These are phyloP conservation scores for Coemansia sp. DNA, from an alignment of 192 early-diverging fungal genomes.

Conservation along the genomic window DNA sequence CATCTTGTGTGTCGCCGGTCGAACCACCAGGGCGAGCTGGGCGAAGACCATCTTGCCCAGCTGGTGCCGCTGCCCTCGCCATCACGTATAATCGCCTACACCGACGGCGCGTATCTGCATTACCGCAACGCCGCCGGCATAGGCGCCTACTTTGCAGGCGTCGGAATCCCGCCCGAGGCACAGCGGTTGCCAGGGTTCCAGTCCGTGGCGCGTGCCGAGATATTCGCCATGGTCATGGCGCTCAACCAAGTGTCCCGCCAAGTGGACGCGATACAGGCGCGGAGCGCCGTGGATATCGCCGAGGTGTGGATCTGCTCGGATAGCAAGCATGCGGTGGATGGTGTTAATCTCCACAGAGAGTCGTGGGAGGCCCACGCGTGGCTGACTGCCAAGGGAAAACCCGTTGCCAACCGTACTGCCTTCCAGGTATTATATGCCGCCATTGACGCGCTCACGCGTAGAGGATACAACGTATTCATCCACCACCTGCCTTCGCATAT, in stretches of 20 bases:
- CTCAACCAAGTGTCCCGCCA: conserved; percentile 10
- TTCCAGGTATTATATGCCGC: conserved; percentile 21
- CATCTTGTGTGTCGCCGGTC: conserved; percentile 32
- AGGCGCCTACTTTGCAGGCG: conserved; percentile 38
- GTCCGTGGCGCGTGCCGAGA: conserved; percentile 42
- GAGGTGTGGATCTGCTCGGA: conserved; percentile 53
- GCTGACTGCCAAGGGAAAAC: conserved; percentile 41
- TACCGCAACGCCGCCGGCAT: conserved; percentile 36
- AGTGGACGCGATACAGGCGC: not conserved
- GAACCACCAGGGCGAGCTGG: conserved; percentile 37
- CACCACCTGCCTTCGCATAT: conserved; percentile 47
- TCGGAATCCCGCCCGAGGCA: conserved; percentile 20
- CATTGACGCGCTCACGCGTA: conserved; percentile 11
- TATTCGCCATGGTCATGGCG: conserved; percentile 28
- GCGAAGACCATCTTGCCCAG: conserved; percentile 41
- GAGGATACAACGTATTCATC: conserved; percentile 37
- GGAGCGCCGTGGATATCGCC: not conserved
- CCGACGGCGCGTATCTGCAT: conserved; percentile 40
- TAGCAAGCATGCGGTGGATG: conserved; percentile 50
- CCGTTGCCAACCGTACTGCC: conserved; percentile 41
- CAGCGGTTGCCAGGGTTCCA: conserved; percentile 33
- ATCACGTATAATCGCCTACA: conserved; percentile 25
- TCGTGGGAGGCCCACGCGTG: conserved; percentile 35
- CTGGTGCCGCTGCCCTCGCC: conserved; percentile 27
- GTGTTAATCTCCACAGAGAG: conserved; percentile 41